Evolutionary conservation across 306 rosid genomes (phyloP), one percentile per base, ranked within the genome.

Genomic region (Crotalaria pallida): DNA sequence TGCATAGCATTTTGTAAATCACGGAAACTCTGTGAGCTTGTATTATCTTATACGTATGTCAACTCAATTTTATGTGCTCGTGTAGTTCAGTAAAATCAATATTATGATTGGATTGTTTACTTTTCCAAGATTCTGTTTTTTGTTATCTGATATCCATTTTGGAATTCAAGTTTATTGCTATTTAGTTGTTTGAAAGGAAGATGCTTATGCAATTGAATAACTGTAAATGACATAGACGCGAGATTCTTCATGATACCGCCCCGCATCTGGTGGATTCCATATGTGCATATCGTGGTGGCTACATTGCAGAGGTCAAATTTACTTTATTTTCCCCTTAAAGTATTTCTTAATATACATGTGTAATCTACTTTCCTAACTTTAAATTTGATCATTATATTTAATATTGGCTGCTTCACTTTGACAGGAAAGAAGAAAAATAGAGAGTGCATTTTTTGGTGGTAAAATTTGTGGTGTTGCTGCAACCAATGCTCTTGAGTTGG

Each of bases 401-500:
- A 52, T 45, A 62, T 40, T 79, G 61, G 73, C 31, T 65, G 19
- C 18, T 70, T 73, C 60, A 62, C 53, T 38, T 73, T 65, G 36
- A 62, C 87, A 94, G 98, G 90, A 94, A 65, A 83, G 98, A 84
- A 85, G 98, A 72, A 87, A 84, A 72, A 90, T 94, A 40, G 98
- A 94, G 86, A 74, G 89, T 72, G 94, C 86, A 38, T 81, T 94
- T 55, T 90, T 94, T 78, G 84, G 89, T 58, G 98, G 98, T 70
- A 85, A 85, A 77, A 83, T 88, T 79, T 79, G 88, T 81, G 98
- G 98, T 36, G 83, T 94, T 69, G 97, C 96, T 74, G 96, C 98
- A 17, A 94, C 98, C 50, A 94, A 94, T 94, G 98, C 98, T 75
- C 98, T 94, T 77, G 98, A 94, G 69, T 85, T 94, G 89, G 98